phyloP scores from a whole-genome alignment of 2,329 filamentous ascomycete genomes.

The Paramyrothecium sp. region DNA sequence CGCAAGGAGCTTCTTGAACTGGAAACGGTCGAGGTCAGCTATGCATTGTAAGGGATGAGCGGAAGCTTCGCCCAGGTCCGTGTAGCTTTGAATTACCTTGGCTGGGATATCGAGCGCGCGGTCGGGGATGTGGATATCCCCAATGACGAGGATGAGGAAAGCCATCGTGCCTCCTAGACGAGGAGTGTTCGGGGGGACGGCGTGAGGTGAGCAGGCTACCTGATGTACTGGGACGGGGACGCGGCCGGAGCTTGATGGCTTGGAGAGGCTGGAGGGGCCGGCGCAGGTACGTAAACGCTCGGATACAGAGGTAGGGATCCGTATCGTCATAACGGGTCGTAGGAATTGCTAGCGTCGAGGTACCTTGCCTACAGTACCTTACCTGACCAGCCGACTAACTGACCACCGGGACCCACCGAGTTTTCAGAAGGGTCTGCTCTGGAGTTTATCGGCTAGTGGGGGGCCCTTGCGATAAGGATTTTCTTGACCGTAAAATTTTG shows the following conservation, averaged over 20 bases:
- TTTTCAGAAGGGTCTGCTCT: not conserved
- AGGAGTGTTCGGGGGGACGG: slow-evolving; percentile 14
- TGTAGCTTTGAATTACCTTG: slow-evolving; percentile 58
- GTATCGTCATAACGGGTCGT: slow-evolving; percentile 18
- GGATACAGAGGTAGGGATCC: slow-evolving; percentile 27
- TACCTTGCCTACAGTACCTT: too few relatives aligned
- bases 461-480: slow-evolving; percentile 20
- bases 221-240: not conserved
- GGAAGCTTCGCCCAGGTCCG: not conserved
- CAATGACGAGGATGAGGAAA: slow-evolving; percentile 86
- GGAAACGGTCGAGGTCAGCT: slow-evolving; percentile 20
- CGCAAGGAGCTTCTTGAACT: slow-evolving; percentile 85
- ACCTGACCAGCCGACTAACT: too few relatives aligned
- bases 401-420: not conserved
- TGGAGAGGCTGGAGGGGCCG: slow-evolving; percentile 28
- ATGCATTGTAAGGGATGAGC: slow-evolving; percentile 2
- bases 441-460: slow-evolving; percentile 21
- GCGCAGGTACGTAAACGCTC: slow-evolving; percentile 18
- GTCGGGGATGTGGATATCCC: slow-evolving; percentile 92
- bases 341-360: too few relatives aligned
- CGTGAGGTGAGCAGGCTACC: slow-evolving; percentile 18
- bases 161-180: slow-evolving; percentile 61
- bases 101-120: slow-evolving; percentile 85
- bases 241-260: slow-evolving; percentile 11
- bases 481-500: slow-evolving; percentile 8